Conservation (phyloP, 1,139 yeast genomes). For the Meyerozyma elateridarum region DNA sequence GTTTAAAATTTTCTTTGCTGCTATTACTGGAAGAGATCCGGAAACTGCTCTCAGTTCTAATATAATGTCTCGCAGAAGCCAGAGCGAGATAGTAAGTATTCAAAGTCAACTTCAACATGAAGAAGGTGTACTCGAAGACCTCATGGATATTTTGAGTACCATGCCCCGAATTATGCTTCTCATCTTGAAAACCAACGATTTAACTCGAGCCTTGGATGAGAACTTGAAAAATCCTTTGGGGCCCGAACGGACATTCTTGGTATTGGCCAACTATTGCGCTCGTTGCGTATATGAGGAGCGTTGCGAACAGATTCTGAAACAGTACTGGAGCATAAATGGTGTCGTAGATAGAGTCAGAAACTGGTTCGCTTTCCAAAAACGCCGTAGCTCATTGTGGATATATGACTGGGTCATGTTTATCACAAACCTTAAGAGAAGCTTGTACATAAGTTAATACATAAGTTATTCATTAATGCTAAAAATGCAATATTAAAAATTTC, state of each 20-base stretch:
- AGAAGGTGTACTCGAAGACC: constrained; percentile 62
- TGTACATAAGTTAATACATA: not conserved
- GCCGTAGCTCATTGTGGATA: constrained; percentile 11
- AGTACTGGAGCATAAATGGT: constrained; percentile 39
- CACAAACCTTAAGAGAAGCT: not conserved
- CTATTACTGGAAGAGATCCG: constrained; percentile 80
- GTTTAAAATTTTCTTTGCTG: constrained; percentile 83
- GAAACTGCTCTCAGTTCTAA: constrained; percentile 42
- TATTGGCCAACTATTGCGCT: constrained; percentile 89
- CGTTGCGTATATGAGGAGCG: constrained; percentile 68
- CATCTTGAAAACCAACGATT: constrained; percentile 88
- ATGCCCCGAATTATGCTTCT: constrained; percentile 84
- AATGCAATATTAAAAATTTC: not conserved
- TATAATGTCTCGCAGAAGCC: constrained; percentile 47
- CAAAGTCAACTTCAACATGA: constrained; percentile 51
- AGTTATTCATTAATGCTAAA: not conserved
- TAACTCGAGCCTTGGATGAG: constrained; percentile 86
- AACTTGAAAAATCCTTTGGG: constrained; percentile 78
- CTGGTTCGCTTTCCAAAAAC: constrained; percentile 12
- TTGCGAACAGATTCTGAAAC: constrained; percentile 32
- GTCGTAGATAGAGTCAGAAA: constrained; percentile 10
- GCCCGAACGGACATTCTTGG: constrained; percentile 79
- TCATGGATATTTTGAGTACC: constrained; percentile 74
- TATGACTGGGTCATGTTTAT: constrained; percentile 11
- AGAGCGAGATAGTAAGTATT: constrained; percentile 61